phyloP scores from a whole-genome alignment of 2,329 filamentous ascomycete genomes.

The Didymella glomerata region DNA sequence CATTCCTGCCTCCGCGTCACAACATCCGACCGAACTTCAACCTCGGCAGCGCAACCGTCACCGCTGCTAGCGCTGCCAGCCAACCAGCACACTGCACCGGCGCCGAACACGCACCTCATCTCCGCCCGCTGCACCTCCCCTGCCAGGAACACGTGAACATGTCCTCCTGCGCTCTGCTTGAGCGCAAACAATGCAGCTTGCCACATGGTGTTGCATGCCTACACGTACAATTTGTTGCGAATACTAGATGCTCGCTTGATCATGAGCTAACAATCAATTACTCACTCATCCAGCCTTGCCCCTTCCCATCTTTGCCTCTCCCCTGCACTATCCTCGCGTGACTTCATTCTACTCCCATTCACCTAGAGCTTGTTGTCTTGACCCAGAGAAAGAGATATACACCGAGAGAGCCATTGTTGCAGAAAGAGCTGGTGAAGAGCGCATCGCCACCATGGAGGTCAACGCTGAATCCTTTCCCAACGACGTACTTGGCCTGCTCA shows the following conservation, averaged over 20 bases:
- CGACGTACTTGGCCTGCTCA: conserved; percentile 64
- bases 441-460: conserved; percentile 62
- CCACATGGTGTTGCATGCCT: background rate
- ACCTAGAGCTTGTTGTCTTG: background rate
- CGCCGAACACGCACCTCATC: conserved; percentile 1
- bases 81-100: background rate
- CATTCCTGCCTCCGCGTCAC: conserved; percentile 21
- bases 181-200: background rate
- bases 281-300: conserved; percentile 11
- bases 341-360: background rate
- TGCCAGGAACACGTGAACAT: conserved; percentile 10
- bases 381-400: background rate
- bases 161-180: background rate
- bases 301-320: background rate
- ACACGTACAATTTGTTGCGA: background rate
- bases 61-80: conserved; percentile 4
- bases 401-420: background rate
- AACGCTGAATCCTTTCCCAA: conserved; percentile 59
- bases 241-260: conserved; percentile 13
- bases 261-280: conserved; percentile 21
- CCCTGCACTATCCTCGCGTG: background rate
- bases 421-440: conserved; percentile 1
- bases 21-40: conserved; percentile 16
- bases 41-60: conserved; percentile 18
- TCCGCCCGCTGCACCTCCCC: conserved; percentile 2